These are phyloP conservation scores for Aspergillus uvarum DNA, from an alignment of 2,329 filamentous ascomycete genomes.

Conservation along the genomic window DNA sequence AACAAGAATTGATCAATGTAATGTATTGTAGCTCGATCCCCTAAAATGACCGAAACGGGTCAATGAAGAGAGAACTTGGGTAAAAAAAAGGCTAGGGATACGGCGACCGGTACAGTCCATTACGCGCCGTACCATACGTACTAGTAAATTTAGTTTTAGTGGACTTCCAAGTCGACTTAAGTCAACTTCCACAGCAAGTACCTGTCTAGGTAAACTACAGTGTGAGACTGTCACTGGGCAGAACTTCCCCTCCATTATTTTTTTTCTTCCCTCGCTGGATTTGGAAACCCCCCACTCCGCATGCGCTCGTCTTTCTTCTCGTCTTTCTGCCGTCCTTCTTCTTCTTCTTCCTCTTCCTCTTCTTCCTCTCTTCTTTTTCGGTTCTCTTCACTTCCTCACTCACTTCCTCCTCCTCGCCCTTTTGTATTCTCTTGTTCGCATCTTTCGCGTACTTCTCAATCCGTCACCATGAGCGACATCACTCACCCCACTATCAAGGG, in stretches of 20 bases:
- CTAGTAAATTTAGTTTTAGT: conserved; percentile 10
- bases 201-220: too few species aligned
- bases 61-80: conserved; percentile 3
- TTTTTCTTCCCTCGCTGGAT: conserved; percentile 5
- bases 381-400: conserved; percentile 23
- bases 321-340: conserved; percentile 11
- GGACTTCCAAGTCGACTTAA: too few species aligned
- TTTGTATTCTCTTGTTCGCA: conserved; percentile 14
- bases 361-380: conserved; percentile 25
- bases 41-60: not conserved
- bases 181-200: not conserved
- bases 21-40: not conserved
- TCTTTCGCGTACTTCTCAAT: conserved; percentile 20
- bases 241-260: not conserved
- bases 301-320: conserved; percentile 19
- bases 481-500: conserved; percentile 76
- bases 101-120: not conserved
- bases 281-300: conserved; percentile 19
- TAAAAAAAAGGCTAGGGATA: conserved; percentile 3
- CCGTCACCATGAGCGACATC: conserved; percentile 65
- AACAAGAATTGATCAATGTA: not conserved
- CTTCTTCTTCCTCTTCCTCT: conserved; percentile 13
- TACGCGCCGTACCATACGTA: conserved; percentile 10
- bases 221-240: too few species aligned
- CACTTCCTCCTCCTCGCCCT: conserved; percentile 20